A percentile compares a stretch with the other conserved stretches of the same genome.
These are phyloP conservation scores for Collybia nuda DNA, from an alignment of 768 basidiomycete species.

Conservation along the genomic window DNA sequence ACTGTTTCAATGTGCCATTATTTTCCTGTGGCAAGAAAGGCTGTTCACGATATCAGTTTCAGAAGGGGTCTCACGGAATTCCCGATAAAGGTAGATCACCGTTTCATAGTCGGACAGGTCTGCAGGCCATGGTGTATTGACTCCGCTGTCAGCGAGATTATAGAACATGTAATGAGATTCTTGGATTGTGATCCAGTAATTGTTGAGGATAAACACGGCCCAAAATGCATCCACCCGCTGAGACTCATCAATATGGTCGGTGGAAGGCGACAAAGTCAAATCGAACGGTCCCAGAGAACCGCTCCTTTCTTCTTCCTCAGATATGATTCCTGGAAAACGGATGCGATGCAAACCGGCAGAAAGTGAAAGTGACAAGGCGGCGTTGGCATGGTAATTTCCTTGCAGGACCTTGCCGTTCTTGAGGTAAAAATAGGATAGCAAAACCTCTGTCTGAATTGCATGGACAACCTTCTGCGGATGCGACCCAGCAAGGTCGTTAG, in stretches of 20 bases:
- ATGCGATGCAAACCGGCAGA: constrained; percentile 36
- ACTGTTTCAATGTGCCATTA: neutral
- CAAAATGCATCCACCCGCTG: constrained; percentile 20
- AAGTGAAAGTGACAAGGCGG: constrained; percentile 40
- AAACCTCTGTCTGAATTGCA: constrained; percentile 48
- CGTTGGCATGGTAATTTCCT: constrained; percentile 51
- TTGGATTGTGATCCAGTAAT: constrained; percentile 14
- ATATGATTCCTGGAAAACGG: constrained; percentile 6
- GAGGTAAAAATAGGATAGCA: constrained; percentile 55
- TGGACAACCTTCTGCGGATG: constrained; percentile 41
- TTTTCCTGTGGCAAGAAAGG: neutral
- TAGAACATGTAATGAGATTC: constrained; percentile 4
- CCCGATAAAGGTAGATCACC: neutral
- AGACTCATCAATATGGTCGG: constrained; percentile 11
- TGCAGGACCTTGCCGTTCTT: constrained; percentile 40
- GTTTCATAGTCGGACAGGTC: constrained; percentile 5
- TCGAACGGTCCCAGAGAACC: too few relatives aligned
- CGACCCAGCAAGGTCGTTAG: constrained; percentile 34
- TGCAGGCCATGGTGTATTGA: constrained; percentile 12
- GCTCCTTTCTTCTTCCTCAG: too few relatives aligned
- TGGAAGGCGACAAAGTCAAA: constrained; percentile 4
- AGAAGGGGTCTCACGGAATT: neutral
- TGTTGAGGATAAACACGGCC: constrained; percentile 15
- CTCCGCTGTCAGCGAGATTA: neutral
- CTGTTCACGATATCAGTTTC: too few relatives aligned